phyloP scores from a whole-genome alignment of 208 protist genomes.

The Trypanosoma boissoni region DNA sequence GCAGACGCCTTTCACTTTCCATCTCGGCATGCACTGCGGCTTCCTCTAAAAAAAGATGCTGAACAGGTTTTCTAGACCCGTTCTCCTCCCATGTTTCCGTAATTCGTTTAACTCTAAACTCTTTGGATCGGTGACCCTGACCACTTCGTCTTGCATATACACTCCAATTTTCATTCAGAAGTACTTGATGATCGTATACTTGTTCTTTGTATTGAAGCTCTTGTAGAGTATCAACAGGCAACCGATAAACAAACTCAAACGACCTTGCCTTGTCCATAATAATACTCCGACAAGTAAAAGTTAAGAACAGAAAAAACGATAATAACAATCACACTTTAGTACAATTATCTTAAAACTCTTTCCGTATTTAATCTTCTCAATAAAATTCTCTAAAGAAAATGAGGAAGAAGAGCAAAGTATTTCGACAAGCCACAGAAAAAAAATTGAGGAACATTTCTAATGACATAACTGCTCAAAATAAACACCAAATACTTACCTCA shows the following conservation, averaged over 20 bases:
- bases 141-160: slow-evolving; percentile 41
- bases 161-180: slow-evolving; percentile 63
- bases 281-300: not conserved
- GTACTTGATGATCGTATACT: slow-evolving; percentile 52
- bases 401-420: too few species aligned
- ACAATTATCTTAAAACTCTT: too few species aligned
- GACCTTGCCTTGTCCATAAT: slow-evolving; percentile 52
- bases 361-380: too few species aligned
- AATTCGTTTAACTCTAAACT: slow-evolving; percentile 57
- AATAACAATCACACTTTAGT: too few species aligned
- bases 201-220: slow-evolving; percentile 47
- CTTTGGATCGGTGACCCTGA: slow-evolving; percentile 14
- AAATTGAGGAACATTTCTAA: too few species aligned
- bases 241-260: slow-evolving; percentile 52
- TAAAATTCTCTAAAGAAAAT: too few species aligned
- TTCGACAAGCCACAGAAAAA: too few species aligned
- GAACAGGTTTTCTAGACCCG: slow-evolving; percentile 29
- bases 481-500: too few species aligned
- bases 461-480: too few species aligned
- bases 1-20: not conserved
- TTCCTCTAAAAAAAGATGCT: slow-evolving; percentile 34
- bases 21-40: slow-evolving; percentile 5
- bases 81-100: slow-evolving; percentile 83
- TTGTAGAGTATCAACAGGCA: slow-evolving; percentile 30
- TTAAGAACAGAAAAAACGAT: too few species aligned